phyloP scores from a whole-genome alignment of 495 filamentous ascomycete genomes.

The Usnea hakonensis region DNA sequence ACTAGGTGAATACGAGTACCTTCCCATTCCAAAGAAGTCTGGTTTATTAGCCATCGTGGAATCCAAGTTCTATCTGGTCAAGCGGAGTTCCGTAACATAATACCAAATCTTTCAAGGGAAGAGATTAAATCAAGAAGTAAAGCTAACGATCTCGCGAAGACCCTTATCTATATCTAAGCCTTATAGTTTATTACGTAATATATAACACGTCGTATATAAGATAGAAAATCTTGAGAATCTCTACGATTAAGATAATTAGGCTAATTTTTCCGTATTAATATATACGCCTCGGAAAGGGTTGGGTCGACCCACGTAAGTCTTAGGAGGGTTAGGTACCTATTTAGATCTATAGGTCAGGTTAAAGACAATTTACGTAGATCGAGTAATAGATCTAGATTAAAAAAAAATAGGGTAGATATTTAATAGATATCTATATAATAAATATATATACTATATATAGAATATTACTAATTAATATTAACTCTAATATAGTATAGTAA shows the following conservation, averaged over 20 bases:
- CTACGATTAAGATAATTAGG: neutral
- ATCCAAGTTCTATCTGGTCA: neutral
- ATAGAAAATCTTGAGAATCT: neutral
- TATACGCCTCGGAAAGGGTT: too few relatives aligned
- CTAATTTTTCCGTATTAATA: neutral
- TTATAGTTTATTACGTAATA: conserved; percentile 14
- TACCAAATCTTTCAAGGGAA: neutral
- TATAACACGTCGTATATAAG: neutral
- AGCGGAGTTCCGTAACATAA: neutral
- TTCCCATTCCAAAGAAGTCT: neutral
- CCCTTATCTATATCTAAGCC: conserved; percentile 9
- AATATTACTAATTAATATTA: too few relatives aligned
- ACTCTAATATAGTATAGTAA: too few relatives aligned
- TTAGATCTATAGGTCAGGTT: too few relatives aligned
- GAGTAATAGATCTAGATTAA: too few relatives aligned
- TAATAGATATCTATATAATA: too few relatives aligned
- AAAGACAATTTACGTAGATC: too few relatives aligned
- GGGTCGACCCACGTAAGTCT: too few relatives aligned
- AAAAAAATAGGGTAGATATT: too few relatives aligned
- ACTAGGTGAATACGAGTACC: too few relatives aligned
- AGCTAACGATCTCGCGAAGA: conserved; percentile 5
- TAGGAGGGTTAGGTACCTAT: too few relatives aligned
- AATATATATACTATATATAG: too few relatives aligned
- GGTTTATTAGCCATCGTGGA: conserved; percentile 15
- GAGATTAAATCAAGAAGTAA: conserved; percentile 14